Base-by-base conservation (phyloP, 2,329 filamentous ascomycete genomes). In the Conoideocrella luteorostrata region DNA sequence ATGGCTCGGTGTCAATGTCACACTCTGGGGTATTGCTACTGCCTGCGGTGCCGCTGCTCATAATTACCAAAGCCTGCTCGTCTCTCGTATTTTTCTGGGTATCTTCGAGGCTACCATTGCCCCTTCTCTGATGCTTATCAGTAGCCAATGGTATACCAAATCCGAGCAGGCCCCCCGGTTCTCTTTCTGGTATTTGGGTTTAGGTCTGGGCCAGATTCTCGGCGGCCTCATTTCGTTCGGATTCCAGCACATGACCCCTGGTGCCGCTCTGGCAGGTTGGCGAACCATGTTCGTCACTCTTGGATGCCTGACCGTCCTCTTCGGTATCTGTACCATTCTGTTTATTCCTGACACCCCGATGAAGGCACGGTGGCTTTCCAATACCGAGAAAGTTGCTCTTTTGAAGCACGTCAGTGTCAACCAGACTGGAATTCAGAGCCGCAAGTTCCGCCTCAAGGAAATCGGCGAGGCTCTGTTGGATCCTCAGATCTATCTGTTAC, bases 231-330 rank as follows among this genome's bases (percentile, higher is more conserved):
- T 88, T 39, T 80, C 78, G 0, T 81, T 71, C 49, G 77, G 63
- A 33, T 80, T 78, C 56, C 76, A 80, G 54, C 70, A 77, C 10
- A 64, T 70, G 60, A 68, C 52, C 1, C 63, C 63, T 4, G 80
- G 77, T 2, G 63, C 82, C 3, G 60, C 68, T 2, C 71, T 74
- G 3, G 66, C 77, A n/a, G 82, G 82, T 4, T 88, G 82, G 82
- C 68, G 79, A 5, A 82, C 76, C 75, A 71, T 86, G 20, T 87
- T 87, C 59, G 78, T 86, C 37, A 74, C 82, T 11, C 80, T 87
- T 52, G 83, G 83, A 7, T 65, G 69, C 4, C 64, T 64, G 20
- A 68, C 65, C 2, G 57, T 65, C 4, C 13, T 54, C 6, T 55
- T 65, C 5, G 65, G 63, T 1, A 35, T 65, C 7, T 54, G 49